Evolutionary conservation across 495 filamentous ascomycete species (phyloP).

Genomic region (Tuber calosporum): DNA sequence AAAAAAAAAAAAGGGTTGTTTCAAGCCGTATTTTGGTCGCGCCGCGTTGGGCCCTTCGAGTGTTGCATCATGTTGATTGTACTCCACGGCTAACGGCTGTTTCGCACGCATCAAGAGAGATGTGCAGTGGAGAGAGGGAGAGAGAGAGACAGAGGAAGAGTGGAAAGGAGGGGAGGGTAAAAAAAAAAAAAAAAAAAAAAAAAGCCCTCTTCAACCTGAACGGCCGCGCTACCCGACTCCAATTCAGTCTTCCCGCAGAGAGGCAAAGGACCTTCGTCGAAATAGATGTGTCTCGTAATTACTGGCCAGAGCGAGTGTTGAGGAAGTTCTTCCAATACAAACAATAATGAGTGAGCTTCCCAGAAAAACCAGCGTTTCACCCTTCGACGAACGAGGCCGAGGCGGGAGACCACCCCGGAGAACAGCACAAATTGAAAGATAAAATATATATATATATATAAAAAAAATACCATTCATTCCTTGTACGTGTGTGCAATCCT

Average conservation of each 20-base stretch:
- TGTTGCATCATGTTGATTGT: conserved; percentile 4
- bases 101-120: conserved; percentile 2
- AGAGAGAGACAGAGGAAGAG: not conserved
- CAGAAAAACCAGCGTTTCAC: conserved; percentile 9
- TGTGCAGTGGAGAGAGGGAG: not conserved
- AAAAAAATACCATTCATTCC: conserved; percentile 24
- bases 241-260: conserved; percentile 2
- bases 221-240: conserved; percentile 3
- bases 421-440: conserved; percentile 2
- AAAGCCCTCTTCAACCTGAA: not conserved
- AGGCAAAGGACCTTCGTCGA: not conserved
- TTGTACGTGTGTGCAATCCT: conserved; percentile 28
- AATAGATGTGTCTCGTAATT: conserved; percentile 5
- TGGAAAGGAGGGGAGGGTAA: not conserved
- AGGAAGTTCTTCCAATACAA: not conserved
- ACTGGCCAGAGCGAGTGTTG: conserved; percentile 1
- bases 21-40: conserved; percentile 4
- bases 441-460: not conserved
- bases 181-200: not conserved
- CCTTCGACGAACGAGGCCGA: conserved; percentile 21
- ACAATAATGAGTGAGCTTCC: not conserved
- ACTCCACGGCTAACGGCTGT: not conserved
- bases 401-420: conserved; percentile 20
- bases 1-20: conserved; percentile 6
- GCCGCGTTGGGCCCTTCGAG: not conserved